phyloP scores from a whole-genome alignment of 1,139 yeast species.

The Hyphopichia khmerensis region DNA sequence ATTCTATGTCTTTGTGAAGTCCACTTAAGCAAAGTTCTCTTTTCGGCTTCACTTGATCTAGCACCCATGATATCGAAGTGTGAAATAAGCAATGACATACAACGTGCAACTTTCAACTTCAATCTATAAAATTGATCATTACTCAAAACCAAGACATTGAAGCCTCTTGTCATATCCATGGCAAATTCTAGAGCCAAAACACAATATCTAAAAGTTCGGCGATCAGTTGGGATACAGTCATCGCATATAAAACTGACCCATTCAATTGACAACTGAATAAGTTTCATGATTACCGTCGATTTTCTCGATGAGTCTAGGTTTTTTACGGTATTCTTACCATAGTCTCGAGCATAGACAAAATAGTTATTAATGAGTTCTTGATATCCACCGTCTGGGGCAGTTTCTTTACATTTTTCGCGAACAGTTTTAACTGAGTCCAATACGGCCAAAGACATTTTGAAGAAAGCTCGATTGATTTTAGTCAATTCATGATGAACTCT shows the following conservation, averaged over 20 bases:
- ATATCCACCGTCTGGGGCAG: constrained; percentile 52
- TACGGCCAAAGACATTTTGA: constrained; percentile 65
- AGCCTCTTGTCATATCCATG: constrained; percentile 91
- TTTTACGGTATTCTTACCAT: constrained; percentile 71
- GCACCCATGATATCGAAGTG: constrained; percentile 99
- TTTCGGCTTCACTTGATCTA: constrained; percentile 81
- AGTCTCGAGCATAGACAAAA: constrained; percentile 80
- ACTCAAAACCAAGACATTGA: constrained; percentile 76
- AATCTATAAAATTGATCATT: constrained; percentile 74
- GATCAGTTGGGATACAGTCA: constrained; percentile 90
- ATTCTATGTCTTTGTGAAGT: constrained; percentile 46
- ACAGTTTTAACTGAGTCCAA: constrained; percentile 63
- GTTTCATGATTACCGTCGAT: constrained; percentile 67
- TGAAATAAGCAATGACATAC: constrained; percentile 89
- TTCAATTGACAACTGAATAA: constrained; percentile 75
- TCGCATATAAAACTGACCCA: constrained; percentile 95
- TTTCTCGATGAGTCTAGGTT: constrained; percentile 65
- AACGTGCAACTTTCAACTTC: constrained; percentile 85
- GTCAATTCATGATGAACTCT: constrained; percentile 75
- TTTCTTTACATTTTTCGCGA: constrained; percentile 40
- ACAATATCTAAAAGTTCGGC: constrained; percentile 92
- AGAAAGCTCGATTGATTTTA: constrained; percentile 65
- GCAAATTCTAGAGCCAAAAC: constrained; percentile 94
- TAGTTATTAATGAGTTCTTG: constrained; percentile 78
- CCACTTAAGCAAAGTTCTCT: constrained; percentile 53